A percentile compares a stretch with the other conserved stretches of the same genome.
Conservation (phyloP, 2,329 filamentous ascomycete species). For the Exophiala xenobiotica region DNA sequence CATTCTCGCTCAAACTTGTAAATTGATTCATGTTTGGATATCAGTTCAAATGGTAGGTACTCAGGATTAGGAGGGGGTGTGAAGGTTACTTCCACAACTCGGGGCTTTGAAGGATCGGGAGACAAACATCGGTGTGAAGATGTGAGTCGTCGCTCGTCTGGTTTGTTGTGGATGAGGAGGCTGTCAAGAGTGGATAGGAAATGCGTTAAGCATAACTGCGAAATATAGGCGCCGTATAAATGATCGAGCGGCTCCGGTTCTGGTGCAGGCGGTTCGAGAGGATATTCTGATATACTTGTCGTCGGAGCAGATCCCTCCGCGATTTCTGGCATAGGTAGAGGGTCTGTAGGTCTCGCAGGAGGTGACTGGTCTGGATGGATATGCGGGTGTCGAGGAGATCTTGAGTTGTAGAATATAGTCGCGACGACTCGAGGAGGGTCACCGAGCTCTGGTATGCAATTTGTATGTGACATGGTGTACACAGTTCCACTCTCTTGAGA, state of each 20-base stretch:
- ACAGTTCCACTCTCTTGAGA: constrained; percentile 48
- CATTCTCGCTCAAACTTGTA: constrained; percentile 84
- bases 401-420: constrained; percentile 51
- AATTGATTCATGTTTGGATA: constrained; percentile 77
- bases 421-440: constrained; percentile 47
- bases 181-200: constrained; percentile 54
- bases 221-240: constrained; percentile 55
- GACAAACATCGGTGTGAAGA: constrained; percentile 51
- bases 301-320: constrained; percentile 51
- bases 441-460: constrained; percentile 39
- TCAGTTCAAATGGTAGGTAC: constrained; percentile 59
- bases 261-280: constrained; percentile 54
- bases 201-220: constrained; percentile 56
- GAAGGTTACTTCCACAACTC: constrained; percentile 55
- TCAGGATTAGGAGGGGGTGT: constrained; percentile 50
- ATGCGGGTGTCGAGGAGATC: constrained; percentile 44
- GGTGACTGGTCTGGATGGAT: constrained; percentile 50
- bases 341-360: constrained; percentile 37
- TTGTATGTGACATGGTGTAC: constrained; percentile 47
- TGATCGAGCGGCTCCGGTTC: constrained; percentile 57
- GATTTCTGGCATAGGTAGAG: constrained; percentile 42
- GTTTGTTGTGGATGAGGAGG: constrained; percentile 36
- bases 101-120: constrained; percentile 37
- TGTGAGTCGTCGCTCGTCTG: constrained; percentile 47
- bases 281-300: constrained; percentile 52